A percentile compares a stretch with the other conserved stretches of the same genome.
Evolutionary conservation across 164 flowering plant genomes (phyloP).

Genomic region (Tetrastigma voinierianum): DNA sequence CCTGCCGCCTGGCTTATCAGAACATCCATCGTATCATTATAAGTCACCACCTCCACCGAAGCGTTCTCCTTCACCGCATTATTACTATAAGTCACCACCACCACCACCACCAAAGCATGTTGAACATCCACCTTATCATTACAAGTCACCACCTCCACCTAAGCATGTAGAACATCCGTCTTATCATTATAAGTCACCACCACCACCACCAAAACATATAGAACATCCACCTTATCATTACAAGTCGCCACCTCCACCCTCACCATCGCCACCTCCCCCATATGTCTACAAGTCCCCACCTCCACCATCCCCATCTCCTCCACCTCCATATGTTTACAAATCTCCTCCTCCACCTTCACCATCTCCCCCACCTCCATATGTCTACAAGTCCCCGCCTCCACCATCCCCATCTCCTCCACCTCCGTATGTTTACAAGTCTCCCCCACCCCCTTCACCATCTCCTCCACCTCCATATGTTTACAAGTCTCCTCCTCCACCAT

Average conservation of each 20-base stretch:
- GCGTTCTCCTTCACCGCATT: background rate
- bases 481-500: background rate
- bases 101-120: constrained; percentile 1
- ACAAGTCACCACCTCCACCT: background rate
- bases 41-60: background rate
- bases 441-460: background rate
- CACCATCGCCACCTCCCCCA: background rate
- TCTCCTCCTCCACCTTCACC: background rate
- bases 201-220: background rate
- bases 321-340: background rate
- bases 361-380: no score
- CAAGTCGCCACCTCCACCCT: no score
- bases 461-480: background rate
- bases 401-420: background rate
- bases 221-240: background rate
- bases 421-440: background rate
- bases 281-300: constrained; percentile 5
- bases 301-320: background rate
- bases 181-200: constrained; percentile 1
- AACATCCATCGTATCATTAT: background rate
- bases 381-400: constrained; percentile 1
- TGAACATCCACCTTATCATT: background rate
- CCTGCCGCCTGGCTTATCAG: no score
- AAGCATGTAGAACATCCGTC: constrained; percentile 6
- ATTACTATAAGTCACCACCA: constrained; percentile 5